These are phyloP conservation scores for Oenanthe sinensis DNA, from an alignment of 129 eudicot species.

Conservation along the genomic window DNA sequence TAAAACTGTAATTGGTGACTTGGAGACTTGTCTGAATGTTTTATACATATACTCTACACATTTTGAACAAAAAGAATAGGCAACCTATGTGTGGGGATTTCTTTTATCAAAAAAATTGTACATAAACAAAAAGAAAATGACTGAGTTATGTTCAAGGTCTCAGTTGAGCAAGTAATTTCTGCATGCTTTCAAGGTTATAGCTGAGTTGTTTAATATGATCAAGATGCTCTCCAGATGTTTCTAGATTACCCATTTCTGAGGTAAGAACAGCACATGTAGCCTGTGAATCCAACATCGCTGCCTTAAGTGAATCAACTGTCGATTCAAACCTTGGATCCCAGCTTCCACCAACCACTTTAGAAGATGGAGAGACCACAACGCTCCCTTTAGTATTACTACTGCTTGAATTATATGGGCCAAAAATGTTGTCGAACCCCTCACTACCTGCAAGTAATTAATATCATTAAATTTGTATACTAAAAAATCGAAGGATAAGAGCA, in stretches of 20 bases:
- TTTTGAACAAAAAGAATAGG: slow-evolving; percentile 40
- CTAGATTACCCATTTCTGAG: slow-evolving; percentile 22
- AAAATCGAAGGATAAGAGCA: neutral
- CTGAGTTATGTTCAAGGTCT: slow-evolving; percentile 26
- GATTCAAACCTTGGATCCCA: slow-evolving; percentile 27
- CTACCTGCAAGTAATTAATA: slow-evolving; percentile 50
- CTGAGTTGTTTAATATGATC: slow-evolving; percentile 42
- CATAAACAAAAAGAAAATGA: slow-evolving; percentile 6
- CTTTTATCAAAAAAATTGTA: slow-evolving; percentile 15
- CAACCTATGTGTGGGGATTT: slow-evolving; percentile 16
- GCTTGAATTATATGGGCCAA: slow-evolving; percentile 32
- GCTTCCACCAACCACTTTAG: slow-evolving; percentile 21
- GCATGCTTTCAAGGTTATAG: slow-evolving; percentile 62
- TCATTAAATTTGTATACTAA: neutral
- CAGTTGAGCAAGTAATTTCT: slow-evolving; percentile 47
- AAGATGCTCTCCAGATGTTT: slow-evolving; percentile 38
- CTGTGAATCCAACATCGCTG: slow-evolving; percentile 47
- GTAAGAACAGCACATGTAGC: slow-evolving; percentile 56
- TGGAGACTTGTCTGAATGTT: neutral
- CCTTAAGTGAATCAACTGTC: slow-evolving; percentile 58
- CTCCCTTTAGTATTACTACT: slow-evolving; percentile 23
- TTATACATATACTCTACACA: slow-evolving; percentile 23
- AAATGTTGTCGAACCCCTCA: slow-evolving; percentile 62
- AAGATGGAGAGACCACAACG: slow-evolving; percentile 28
- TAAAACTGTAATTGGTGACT: neutral